phyloP scores from a whole-genome alignment of 75 land plant genomes.

The Cryptomeria japonica region DNA sequence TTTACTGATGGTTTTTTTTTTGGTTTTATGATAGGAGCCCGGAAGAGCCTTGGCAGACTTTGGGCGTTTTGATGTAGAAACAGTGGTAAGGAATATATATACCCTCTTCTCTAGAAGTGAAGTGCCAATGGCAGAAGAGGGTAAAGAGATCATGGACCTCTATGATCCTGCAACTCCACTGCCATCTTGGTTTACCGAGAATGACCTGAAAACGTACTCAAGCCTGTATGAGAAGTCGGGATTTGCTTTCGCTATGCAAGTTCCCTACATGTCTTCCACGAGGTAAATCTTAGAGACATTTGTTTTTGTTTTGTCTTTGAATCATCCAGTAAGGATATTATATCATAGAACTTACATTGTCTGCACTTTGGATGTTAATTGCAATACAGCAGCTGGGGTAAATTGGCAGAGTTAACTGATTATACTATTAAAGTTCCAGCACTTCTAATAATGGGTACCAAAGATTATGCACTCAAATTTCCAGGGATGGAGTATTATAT shows the following conservation, averaged over 20 bases:
- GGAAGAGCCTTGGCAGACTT: constrained; percentile 77
- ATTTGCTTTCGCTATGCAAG: constrained; percentile 43
- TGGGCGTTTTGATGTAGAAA: constrained; percentile 56
- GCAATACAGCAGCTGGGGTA: constrained; percentile 12
- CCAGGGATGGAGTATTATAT: constrained; percentile 17
- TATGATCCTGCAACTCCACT: constrained; percentile 48
- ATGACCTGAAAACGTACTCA: constrained; percentile 48
- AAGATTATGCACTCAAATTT: constrained; percentile 32
- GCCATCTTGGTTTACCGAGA: constrained; percentile 63
- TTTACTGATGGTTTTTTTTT: not conserved
- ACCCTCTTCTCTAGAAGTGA: constrained; percentile 55
- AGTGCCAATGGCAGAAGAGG: constrained; percentile 45
- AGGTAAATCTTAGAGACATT: not conserved
- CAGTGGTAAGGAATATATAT: constrained; percentile 61
- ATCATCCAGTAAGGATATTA: not conserved
- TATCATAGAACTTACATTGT: not conserved
- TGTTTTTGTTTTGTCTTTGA: not conserved
- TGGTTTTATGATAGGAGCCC: constrained; percentile 39
- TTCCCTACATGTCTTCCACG: not conserved
- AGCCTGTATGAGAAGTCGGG: constrained; percentile 56
- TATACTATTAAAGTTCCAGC: constrained; percentile 20
- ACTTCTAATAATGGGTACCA: constrained; percentile 31
- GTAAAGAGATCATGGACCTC: constrained; percentile 65
- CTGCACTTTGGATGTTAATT: not conserved
- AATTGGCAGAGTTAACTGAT: constrained; percentile 7